These are phyloP conservation scores for Prosopis cineraria DNA, from an alignment of 306 rosid genomes.

Conservation along the genomic window DNA sequence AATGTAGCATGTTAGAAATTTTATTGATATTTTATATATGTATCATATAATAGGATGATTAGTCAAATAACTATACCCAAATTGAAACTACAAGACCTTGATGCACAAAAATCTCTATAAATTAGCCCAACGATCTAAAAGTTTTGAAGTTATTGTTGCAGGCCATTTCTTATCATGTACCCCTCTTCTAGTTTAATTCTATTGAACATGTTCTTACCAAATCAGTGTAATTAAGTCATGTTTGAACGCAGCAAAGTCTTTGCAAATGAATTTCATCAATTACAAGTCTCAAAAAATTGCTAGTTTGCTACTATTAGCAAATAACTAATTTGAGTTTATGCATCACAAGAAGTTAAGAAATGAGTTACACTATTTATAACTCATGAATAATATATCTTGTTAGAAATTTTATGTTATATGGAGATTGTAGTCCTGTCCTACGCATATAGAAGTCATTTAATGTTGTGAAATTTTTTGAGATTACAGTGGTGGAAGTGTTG, in stretches of 20 bases:
- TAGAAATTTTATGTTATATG: no score
- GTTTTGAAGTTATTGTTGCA: not conserved
- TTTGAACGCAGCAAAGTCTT: not conserved
- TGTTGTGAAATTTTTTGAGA: not conserved
- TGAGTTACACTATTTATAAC: not conserved
- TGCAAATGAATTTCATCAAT: not conserved
- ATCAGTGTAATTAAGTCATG: not conserved
- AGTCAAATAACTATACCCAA: not conserved
- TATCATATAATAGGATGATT: not conserved
- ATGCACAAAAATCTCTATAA: no score
- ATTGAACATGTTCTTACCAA: not conserved
- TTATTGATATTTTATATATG: no score
- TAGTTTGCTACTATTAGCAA: not conserved
- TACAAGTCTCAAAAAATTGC: not conserved
- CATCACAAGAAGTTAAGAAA: not conserved
- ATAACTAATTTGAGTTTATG: not conserved
- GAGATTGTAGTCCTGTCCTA: no score
- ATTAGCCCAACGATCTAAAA: not conserved
- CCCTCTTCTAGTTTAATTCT: not conserved
- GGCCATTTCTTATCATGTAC: not conserved
- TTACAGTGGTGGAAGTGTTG: constrained; percentile 30
- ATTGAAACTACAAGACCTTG: not conserved
- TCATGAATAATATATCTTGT: not conserved
- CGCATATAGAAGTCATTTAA: no score
- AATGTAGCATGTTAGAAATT: not conserved